Evolutionary conservation across 768 basidiomycete genomes (phyloP), one percentile per base, ranked within the genome.

Genomic region (Serendipita sp.): DNA sequence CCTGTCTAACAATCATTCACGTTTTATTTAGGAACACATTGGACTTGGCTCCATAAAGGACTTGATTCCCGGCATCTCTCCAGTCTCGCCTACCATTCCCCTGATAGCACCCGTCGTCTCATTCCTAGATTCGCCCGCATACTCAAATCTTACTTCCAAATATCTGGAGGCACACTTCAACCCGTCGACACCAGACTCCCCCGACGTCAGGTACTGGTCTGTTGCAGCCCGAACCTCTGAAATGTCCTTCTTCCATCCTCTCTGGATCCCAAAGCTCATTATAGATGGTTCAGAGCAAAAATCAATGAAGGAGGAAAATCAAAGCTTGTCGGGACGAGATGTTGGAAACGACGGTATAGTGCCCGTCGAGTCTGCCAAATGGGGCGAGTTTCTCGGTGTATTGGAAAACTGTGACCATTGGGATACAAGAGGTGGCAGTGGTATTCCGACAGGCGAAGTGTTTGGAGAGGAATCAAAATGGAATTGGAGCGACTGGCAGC

Each of bases 251-350:
- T 91, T 88, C 85, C 96, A 98, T 73, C 96, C 96, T 0, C 84
- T 99, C 63, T 99, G 95, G 92, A 79, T 97, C 44, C 91, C 95
- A 0, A 96, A 98, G 75, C 80, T 94, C 76, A 86, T 99, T 35
- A 77, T 97, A 44, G 95, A 99, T 71, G 87, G 89, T 0, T 81
- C 83, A 23, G 92, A 93, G 70, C 80, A 82, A 67, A 79, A 76
- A 64, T 78, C 83, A 69, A 74, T 66, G 64, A 74, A 76, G 15
- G 70, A 73, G 13, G 68, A 69, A 2, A 67, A 67, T 52, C 38
- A 44, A 23, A 58, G 16, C 36, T 7, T 41, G 5, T 38, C 51
- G 8, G 10, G 35, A 13, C 72, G 71, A 2, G 71, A 72, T 58
- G 85, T 85, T 82, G 94, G 92, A 0, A 94, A 96, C 72, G 94